Evolutionary conservation across 352 stramenopile genomes (phyloP).

Genomic region (Pythium periplocum): DNA sequence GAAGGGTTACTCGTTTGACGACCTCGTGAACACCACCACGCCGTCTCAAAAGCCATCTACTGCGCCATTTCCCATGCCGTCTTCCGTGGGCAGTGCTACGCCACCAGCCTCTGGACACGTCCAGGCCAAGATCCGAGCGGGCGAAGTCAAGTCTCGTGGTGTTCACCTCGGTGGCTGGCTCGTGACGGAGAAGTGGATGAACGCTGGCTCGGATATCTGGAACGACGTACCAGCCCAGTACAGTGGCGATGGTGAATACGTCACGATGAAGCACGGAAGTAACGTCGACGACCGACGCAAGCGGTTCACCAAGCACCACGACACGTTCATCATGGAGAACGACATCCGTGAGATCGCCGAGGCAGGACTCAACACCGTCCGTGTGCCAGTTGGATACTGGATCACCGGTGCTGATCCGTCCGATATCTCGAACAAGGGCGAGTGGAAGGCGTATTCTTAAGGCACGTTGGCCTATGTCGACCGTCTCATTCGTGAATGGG

Average conservation of each 20-base stretch:
- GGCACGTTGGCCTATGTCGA: conserved; percentile 61
- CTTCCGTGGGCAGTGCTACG: too few relatives aligned
- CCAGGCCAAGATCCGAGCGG: conserved; percentile 24
- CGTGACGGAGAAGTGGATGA: conserved; percentile 80
- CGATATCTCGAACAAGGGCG: conserved; percentile 17
- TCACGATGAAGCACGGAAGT: conserved; percentile 28
- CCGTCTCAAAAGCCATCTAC: too few relatives aligned
- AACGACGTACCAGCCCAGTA: conserved; percentile 50
- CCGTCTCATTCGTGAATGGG: conserved; percentile 74
- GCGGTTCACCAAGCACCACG: conserved; percentile 55
- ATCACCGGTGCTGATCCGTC: conserved; percentile 44
- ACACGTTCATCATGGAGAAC: conserved; percentile 38
- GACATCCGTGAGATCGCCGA: conserved; percentile 61
- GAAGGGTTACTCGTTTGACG: background rate
- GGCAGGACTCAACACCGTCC: conserved; percentile 61
- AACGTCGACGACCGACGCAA: conserved; percentile 44
- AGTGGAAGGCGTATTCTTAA: conserved; percentile 27
- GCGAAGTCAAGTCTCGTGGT: conserved; percentile 38
- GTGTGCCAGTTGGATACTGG: conserved; percentile 76
- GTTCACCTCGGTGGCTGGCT: conserved; percentile 86
- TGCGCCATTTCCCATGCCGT: too few relatives aligned
- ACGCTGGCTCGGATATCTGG: conserved; percentile 70
- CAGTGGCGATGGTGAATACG: conserved; percentile 32
- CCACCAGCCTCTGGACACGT: conserved; percentile 4
- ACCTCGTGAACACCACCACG: background rate